phyloP scores from a whole-genome alignment of 345 rosid genomes.

The Mangifera indica region DNA sequence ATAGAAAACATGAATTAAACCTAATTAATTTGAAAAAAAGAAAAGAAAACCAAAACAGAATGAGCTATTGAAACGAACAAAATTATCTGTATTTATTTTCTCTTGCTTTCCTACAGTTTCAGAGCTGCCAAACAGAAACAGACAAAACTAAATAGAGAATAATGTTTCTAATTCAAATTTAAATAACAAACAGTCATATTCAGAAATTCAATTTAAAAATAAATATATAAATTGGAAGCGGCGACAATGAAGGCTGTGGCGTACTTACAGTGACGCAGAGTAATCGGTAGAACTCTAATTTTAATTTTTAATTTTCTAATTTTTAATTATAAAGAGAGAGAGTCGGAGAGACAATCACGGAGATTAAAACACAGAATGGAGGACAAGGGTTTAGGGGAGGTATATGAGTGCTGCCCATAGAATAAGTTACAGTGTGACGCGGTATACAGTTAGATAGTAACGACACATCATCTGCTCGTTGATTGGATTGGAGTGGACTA shows the following conservation, averaged over 20 bases:
- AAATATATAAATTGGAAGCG: background rate
- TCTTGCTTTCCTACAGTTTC: background rate
- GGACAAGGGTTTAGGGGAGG: too few relatives aligned
- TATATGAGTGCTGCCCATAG: too few relatives aligned
- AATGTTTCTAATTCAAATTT: background rate
- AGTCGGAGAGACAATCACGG: too few relatives aligned
- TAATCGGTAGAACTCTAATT: too few relatives aligned
- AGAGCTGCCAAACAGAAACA: background rate
- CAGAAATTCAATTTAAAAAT: background rate
- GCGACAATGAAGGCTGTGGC: background rate
- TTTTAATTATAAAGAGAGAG: too few relatives aligned
- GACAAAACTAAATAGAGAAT: background rate
- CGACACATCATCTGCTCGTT: too few relatives aligned
- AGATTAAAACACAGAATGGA: too few relatives aligned
- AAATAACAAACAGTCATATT: background rate
- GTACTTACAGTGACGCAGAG: background rate
- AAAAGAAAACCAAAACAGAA: background rate
- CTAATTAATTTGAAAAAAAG: background rate
- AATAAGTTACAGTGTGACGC: too few relatives aligned
- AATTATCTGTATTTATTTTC: background rate
- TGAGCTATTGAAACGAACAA: background rate
- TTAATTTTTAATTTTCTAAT: too few relatives aligned
- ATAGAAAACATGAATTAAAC: background rate
- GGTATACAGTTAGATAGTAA: too few relatives aligned
- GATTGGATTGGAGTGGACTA: too few relatives aligned